A percentile compares a stretch with the other conserved stretches of the same genome.
Evolutionary conservation across 192 early-diverging fungal species (phyloP).

Genomic region (Lobosporangium transversale): DNA sequence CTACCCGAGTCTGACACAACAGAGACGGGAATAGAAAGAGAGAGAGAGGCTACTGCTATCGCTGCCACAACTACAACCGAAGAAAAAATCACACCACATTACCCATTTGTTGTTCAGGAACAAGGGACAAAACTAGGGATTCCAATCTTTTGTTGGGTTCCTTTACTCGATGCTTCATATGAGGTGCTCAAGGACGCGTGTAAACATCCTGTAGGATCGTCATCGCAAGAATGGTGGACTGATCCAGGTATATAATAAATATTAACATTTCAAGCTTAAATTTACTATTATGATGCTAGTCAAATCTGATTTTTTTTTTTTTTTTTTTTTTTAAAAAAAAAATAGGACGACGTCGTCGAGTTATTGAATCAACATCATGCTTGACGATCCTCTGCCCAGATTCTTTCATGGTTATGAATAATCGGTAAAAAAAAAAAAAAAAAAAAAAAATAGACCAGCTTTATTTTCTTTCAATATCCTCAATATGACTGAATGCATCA

Average conservation of each 20-base stretch:
- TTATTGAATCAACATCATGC: constrained; percentile 39
- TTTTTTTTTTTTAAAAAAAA: neutral
- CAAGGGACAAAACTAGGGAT: constrained; percentile 42
- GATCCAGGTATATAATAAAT: constrained; percentile 23
- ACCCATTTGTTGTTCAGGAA: constrained; percentile 42
- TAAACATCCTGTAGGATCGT: neutral
- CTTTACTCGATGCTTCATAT: constrained; percentile 21
- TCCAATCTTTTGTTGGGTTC: constrained; percentile 48
- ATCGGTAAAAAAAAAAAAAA: too few species aligned
- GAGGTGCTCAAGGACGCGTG: constrained; percentile 23
- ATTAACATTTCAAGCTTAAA: neutral
- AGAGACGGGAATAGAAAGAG: neutral
- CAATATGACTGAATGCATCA: too few species aligned
- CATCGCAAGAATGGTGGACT: constrained; percentile 22
- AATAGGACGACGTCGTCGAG: constrained; percentile 7
- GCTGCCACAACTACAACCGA: neutral
- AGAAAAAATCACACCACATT: neutral
- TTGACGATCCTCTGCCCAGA: constrained; percentile 63
- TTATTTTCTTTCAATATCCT: too few species aligned
- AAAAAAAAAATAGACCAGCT: too few species aligned
- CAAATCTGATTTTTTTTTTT: neutral
- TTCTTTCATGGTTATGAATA: constrained; percentile 59
- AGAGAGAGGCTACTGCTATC: neutral
- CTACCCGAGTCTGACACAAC: constrained; percentile 11
- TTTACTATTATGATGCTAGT: neutral